phyloP scores from a whole-genome alignment of 106 monocot genomes.

The Dioscorea zingiberensis region DNA sequence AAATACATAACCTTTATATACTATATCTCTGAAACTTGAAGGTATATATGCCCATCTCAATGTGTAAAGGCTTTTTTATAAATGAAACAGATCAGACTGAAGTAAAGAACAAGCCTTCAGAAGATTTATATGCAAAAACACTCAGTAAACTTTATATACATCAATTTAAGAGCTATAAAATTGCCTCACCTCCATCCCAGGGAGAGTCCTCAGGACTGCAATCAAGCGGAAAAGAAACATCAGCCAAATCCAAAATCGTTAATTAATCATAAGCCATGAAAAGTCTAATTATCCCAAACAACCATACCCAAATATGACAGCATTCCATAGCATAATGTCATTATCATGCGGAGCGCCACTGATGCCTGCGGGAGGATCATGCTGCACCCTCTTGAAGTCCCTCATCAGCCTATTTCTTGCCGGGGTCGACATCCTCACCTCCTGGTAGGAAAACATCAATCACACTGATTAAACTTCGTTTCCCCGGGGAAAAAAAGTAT shows the following conservation, averaged over 20 bases:
- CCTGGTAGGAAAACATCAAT: no score
- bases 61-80: no score
- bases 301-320: constrained; percentile 49
- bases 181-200: constrained; percentile 58
- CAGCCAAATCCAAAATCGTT: neutral
- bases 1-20: no score
- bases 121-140: no score
- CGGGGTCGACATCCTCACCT: constrained; percentile 40
- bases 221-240: constrained; percentile 1
- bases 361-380: constrained; percentile 50
- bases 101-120: no score
- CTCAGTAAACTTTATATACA: no score
- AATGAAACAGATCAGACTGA: no score
- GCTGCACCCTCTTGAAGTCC: constrained; percentile 49
- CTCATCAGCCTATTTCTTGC: constrained; percentile 52
- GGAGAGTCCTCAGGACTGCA: constrained; percentile 58
- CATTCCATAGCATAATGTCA: constrained; percentile 55
- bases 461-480: no score
- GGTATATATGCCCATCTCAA: no score
- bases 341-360: constrained; percentile 50
- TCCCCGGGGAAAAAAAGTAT: no score
- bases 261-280: neutral
- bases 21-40: no score
- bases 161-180: no score
- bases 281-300: neutral